Conservation (phyloP, 257 asterid species). For the Osmanthus fragrans region DNA sequence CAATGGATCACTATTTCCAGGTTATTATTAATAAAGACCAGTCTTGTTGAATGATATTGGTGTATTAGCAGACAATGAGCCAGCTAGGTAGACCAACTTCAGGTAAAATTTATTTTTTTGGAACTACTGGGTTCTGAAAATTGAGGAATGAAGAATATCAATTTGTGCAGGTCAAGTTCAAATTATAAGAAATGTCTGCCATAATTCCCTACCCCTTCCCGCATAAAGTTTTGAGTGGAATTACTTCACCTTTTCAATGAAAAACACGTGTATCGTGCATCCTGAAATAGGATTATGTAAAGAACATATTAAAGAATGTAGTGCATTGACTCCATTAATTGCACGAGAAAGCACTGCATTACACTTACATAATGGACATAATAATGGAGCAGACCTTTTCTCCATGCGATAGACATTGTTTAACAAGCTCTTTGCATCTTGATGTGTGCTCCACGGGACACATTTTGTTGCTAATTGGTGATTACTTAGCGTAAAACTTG, state of each 20-base stretch:
- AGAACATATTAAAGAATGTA: neutral
- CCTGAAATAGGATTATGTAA: neutral
- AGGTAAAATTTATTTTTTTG: constrained; percentile 35
- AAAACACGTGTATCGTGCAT: neutral
- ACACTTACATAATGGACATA: no score
- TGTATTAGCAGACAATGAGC: constrained; percentile 51
- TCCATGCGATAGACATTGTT: no score
- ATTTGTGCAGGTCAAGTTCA: neutral
- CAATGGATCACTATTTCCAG: constrained; percentile 25
- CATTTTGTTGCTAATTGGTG: no score
- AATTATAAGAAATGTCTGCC: neutral
- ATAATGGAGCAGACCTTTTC: no score
- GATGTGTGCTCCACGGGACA: no score
- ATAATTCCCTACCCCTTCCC: neutral
- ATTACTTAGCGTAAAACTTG: no score
- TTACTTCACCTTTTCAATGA: neutral
- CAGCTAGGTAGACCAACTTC: constrained; percentile 53
- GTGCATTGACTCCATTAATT: neutral
- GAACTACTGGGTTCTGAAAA: neutral
- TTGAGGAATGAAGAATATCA: neutral
- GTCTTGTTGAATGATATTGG: constrained; percentile 44
- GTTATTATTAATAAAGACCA: constrained; percentile 23
- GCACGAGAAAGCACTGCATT: neutral
- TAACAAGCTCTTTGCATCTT: no score
- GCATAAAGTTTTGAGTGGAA: neutral